phyloP scores from a whole-genome alignment of 805 yeast genomes.

The Lipomyces chichibuensis region DNA sequence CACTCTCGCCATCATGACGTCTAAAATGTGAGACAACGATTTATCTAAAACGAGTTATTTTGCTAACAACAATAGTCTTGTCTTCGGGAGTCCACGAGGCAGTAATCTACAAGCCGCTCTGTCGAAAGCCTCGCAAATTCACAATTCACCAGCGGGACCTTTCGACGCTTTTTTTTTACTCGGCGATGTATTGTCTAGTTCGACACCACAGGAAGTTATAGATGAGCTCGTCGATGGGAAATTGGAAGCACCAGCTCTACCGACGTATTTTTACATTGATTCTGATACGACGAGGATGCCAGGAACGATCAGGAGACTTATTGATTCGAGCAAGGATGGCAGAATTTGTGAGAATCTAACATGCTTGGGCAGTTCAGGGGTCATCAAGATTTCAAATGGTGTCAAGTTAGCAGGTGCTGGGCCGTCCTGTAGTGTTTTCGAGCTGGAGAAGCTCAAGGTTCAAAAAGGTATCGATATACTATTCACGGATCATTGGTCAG shows the following conservation, averaged over 20 bases:
- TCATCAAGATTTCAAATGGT: conserved; percentile 22
- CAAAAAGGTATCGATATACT: conserved; percentile 34
- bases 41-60: no score
- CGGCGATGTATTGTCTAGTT: conserved; percentile 26
- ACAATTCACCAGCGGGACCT: conserved; percentile 31
- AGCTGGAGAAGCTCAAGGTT: conserved; percentile 24
- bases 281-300: not conserved
- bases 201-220: conserved; percentile 10
- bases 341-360: conserved; percentile 20
- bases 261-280: conserved; percentile 25
- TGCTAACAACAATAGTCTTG: conserved; percentile 17
- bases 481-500: conserved; percentile 36
- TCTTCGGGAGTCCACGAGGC: conserved; percentile 31
- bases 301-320: conserved; percentile 1
- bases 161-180: conserved; percentile 31
- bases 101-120: conserved; percentile 15
- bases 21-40: conserved; percentile 1
- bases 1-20: conserved; percentile 1
- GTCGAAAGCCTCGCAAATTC: conserved; percentile 28
- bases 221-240: conserved; percentile 17
- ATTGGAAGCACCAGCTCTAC: conserved; percentile 16
- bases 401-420: conserved; percentile 24
- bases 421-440: conserved; percentile 19
- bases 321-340: conserved; percentile 12
- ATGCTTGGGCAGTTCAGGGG: conserved; percentile 24